phyloP scores from a whole-genome alignment of 306 rosid genomes.

The Pyrus betulifolia region DNA sequence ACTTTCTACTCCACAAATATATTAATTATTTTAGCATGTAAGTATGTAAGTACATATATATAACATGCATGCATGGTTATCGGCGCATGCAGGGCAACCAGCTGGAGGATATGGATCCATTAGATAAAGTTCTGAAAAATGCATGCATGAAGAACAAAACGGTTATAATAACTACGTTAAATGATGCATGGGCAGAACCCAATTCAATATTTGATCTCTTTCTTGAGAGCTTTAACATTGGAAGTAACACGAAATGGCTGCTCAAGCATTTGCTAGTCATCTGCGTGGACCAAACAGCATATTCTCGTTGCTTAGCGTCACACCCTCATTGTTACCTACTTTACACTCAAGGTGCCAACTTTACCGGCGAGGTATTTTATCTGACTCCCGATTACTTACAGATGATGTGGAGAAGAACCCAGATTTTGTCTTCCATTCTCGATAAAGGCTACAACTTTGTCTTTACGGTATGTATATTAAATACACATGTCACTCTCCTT shows the following conservation, averaged over 20 bases:
- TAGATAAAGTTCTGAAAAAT: constrained; percentile 30
- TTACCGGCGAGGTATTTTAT: constrained; percentile 51
- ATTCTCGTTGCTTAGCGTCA: constrained; percentile 44
- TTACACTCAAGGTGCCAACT: constrained; percentile 42
- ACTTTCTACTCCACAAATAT: neutral
- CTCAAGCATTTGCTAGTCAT: constrained; percentile 59
- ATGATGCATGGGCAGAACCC: constrained; percentile 87
- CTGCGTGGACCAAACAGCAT: constrained; percentile 64
- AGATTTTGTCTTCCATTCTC: constrained; percentile 55
- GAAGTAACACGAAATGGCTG: constrained; percentile 48
- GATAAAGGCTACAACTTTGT: constrained; percentile 70
- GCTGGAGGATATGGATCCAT: neutral
- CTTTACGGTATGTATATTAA: constrained; percentile 46
- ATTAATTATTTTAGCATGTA: no score
- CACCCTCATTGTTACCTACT: constrained; percentile 63
- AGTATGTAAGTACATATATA: no score
- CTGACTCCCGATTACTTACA: constrained; percentile 50
- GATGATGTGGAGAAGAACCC: constrained; percentile 84
- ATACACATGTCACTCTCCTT: no score
- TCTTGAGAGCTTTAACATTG: constrained; percentile 57
- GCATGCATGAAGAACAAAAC: constrained; percentile 63
- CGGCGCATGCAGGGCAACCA: neutral
- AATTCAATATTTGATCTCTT: constrained; percentile 70
- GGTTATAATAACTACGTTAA: constrained; percentile 67
- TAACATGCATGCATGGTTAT: no score